These are phyloP conservation scores for Arthroderma sp. DNA, from an alignment of 2,329 filamentous ascomycete genomes.

Conservation along the genomic window DNA sequence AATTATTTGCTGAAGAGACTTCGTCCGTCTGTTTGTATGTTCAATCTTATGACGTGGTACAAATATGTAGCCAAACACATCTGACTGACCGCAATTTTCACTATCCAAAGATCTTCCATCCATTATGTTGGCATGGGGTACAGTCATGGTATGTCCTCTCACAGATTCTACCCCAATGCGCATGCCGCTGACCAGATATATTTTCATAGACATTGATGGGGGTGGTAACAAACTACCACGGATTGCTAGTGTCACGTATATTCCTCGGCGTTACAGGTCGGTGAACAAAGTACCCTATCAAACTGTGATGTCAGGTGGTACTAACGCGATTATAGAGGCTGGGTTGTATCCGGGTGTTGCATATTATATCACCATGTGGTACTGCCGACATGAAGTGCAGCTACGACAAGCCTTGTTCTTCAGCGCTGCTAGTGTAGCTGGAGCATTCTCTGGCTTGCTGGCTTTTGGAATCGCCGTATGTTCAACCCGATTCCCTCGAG, in stretches of 20 bases:
- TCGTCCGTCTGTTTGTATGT: conserved; percentile 16
- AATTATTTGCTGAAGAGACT: conserved; percentile 20
- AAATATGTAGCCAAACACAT: too few relatives aligned
- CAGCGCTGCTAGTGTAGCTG: conserved; percentile 35
- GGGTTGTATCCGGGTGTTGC: conserved; percentile 32
- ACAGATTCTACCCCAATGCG: neutral
- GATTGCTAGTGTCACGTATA: conserved; percentile 35
- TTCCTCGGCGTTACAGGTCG: conserved; percentile 30
- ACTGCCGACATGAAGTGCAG: conserved; percentile 31
- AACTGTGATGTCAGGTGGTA: neutral
- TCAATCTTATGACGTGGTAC: too few relatives aligned
- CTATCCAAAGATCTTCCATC: conserved; percentile 14
- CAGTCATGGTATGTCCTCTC: conserved; percentile 26
- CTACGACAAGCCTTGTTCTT: conserved; percentile 35
- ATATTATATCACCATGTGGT: conserved; percentile 36
- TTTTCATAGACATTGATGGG: conserved; percentile 33
- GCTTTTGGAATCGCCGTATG: conserved; percentile 37
- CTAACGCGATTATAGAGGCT: conserved; percentile 18
- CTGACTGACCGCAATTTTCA: too few relatives aligned
- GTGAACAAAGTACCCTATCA: neutral
- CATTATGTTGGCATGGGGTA: conserved; percentile 32
- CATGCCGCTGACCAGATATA: neutral
- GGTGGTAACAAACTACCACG: conserved; percentile 33
- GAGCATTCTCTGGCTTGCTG: conserved; percentile 40
- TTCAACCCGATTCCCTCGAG: neutral